Conservation (phyloP, 2,329 filamentous ascomycete genomes). For the Leptographium lundbergii region DNA sequence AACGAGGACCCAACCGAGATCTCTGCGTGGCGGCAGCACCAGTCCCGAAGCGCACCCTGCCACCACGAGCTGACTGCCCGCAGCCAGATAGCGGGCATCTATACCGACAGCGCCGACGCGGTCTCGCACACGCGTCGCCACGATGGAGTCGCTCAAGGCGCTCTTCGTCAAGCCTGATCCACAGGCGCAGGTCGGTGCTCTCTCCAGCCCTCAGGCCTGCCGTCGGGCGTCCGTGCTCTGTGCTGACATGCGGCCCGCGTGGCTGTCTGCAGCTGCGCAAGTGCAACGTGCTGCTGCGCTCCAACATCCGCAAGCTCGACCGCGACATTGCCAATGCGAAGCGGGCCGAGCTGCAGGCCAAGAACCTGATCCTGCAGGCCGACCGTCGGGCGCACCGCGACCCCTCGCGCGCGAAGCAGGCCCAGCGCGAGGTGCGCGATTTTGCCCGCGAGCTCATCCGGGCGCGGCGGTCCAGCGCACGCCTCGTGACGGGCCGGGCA, state of each 20-base stretch:
- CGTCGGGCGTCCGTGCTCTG: neutral
- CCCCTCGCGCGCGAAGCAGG: slow-evolving; percentile 65
- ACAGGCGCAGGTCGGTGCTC: slow-evolving; percentile 65
- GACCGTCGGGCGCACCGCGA: slow-evolving; percentile 72
- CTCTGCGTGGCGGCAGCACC: neutral
- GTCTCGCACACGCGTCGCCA: slow-evolving; percentile 10
- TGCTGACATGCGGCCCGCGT: neutral
- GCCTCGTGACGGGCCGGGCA: slow-evolving; percentile 77
- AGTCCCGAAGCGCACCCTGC: neutral
- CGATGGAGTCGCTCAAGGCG: slow-evolving; percentile 76
- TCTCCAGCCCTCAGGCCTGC: too few relatives aligned
- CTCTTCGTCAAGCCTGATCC: slow-evolving; percentile 90
- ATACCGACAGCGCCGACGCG: neutral
- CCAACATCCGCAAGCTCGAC: slow-evolving; percentile 87
- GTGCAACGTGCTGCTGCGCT: slow-evolving; percentile 81
- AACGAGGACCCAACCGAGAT: neutral
- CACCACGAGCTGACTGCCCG: neutral
- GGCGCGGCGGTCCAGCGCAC: slow-evolving; percentile 59
- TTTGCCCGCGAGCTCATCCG: slow-evolving; percentile 83
- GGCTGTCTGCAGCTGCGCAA: slow-evolving; percentile 60
- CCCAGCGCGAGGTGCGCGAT: slow-evolving; percentile 67
- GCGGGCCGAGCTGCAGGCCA: slow-evolving; percentile 70
- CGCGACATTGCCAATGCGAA: slow-evolving; percentile 77
- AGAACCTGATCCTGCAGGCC: slow-evolving; percentile 70
- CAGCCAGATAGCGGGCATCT: neutral